phyloP scores from a whole-genome alignment of 495 filamentous ascomycete species.

The Penicillium antarcticum region DNA sequence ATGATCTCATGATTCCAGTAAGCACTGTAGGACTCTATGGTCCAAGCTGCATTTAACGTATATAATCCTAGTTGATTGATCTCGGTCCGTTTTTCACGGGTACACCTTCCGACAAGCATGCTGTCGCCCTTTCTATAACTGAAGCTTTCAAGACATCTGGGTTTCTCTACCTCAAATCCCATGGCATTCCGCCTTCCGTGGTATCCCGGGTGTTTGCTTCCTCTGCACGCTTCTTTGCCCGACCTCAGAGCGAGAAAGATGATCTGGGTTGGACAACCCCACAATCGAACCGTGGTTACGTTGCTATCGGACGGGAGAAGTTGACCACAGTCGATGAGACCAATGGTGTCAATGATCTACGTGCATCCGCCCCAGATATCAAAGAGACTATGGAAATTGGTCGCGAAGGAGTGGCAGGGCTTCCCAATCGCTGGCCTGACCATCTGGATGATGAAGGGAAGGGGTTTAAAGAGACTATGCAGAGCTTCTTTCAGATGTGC shows the following conservation, averaged over 20 bases:
- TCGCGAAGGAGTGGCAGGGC: slow-evolving; percentile 60
- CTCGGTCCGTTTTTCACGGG: slow-evolving; percentile 73
- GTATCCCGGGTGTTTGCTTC: slow-evolving; percentile 61
- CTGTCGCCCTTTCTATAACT: slow-evolving; percentile 68
- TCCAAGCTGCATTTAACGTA: background rate
- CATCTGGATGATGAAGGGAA: slow-evolving; percentile 57
- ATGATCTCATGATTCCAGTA: slow-evolving; percentile 70
- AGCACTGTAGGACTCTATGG: slow-evolving; percentile 7
- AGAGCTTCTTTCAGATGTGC: slow-evolving; percentile 66
- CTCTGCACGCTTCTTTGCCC: slow-evolving; percentile 74
- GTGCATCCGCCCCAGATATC: slow-evolving; percentile 64
- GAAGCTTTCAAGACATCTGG: slow-evolving; percentile 80
- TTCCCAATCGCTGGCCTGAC: slow-evolving; percentile 80
- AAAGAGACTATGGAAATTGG: slow-evolving; percentile 88
- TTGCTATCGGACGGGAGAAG: slow-evolving; percentile 73
- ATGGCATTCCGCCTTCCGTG: slow-evolving; percentile 61
- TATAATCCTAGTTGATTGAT: slow-evolving; percentile 70
- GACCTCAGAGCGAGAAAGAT: slow-evolving; percentile 68
- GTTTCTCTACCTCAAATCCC: slow-evolving; percentile 86
- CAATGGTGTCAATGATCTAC: slow-evolving; percentile 55
- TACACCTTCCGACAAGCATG: slow-evolving; percentile 55
- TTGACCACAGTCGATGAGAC: slow-evolving; percentile 56
- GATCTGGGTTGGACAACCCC: slow-evolving; percentile 66
- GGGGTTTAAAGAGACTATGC: slow-evolving; percentile 70
- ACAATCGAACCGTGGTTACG: slow-evolving; percentile 76